These are phyloP conservation scores for Thelonectria olida DNA, from an alignment of 2,329 filamentous ascomycete species.

Conservation along the genomic window DNA sequence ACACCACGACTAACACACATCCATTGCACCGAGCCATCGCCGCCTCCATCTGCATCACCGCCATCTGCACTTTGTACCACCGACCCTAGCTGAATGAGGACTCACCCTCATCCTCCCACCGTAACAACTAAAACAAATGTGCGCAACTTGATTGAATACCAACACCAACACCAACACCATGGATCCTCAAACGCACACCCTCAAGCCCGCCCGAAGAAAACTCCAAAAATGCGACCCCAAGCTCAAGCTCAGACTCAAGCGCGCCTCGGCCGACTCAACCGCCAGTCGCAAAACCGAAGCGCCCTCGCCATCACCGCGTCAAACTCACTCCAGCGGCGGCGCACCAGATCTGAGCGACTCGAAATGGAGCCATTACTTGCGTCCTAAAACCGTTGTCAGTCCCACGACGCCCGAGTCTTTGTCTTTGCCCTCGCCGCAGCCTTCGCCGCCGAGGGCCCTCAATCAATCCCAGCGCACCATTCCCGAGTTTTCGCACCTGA, in stretches of 20 bases:
- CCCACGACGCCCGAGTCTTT: slow-evolving; percentile 26
- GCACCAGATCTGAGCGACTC: slow-evolving; percentile 41
- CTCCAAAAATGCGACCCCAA: slow-evolving; percentile 44
- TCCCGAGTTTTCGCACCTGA: slow-evolving; percentile 39
- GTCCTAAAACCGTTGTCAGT: slow-evolving; percentile 33
- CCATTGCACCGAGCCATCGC: too few relatives aligned
- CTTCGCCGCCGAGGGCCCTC: slow-evolving; percentile 26
- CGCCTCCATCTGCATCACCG: too few relatives aligned
- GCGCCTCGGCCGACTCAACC: slow-evolving; percentile 40
- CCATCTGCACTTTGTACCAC: too few relatives aligned
- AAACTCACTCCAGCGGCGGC: slow-evolving; percentile 23
- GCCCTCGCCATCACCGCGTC: slow-evolving; percentile 31
- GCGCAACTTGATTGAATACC: slow-evolving; percentile 19
- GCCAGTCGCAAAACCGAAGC: slow-evolving; percentile 32
- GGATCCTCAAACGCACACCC: slow-evolving; percentile 24
- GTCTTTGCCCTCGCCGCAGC: slow-evolving; percentile 19
- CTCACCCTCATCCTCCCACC: slow-evolving; percentile 12
- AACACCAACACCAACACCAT: slow-evolving; percentile 1
- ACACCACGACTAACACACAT: slow-evolving; percentile 10
- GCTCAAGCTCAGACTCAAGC: slow-evolving; percentile 39
- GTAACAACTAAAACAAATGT: slow-evolving; percentile 2
- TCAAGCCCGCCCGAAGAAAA: slow-evolving; percentile 42
- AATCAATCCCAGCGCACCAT: slow-evolving; percentile 33
- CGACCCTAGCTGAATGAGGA: slow-evolving; percentile 28
- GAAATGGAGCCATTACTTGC: slow-evolving; percentile 42